Base-by-base conservation (phyloP, 208 protist species). In the Trypanosoma melophagium region DNA sequence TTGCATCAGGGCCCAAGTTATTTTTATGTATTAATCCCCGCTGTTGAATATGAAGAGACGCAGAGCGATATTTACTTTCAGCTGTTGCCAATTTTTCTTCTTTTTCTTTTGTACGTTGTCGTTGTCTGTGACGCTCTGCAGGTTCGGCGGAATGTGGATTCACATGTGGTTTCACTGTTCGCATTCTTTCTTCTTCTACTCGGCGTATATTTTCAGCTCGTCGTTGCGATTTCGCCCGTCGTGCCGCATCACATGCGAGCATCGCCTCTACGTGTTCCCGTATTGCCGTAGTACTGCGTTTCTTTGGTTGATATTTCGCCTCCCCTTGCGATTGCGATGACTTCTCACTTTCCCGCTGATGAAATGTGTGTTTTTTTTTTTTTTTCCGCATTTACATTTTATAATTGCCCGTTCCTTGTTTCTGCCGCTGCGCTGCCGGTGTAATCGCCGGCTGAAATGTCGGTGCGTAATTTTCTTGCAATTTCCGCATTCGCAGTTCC, bases 381-480 rank as follows among this genome's bases (percentile, higher is more conserved):
- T 12, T 51, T 65, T 42, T 76, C 62, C 24, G 51, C 67, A 25
- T 21, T 55, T 35, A 1, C 28, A 1, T 35, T 35, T 35, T 35
- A 35, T 5, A 35, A 56, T 50, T 42, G 55, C 25, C 44, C 9
- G 17, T 69, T 44, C 40, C 35, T 52, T 41, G 8, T 24, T 41
- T 67, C 58, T 38, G 54, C n/a, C 63, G 61, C 57, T 53, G 7
- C 2, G 65, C 58, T 21, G 16, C 41, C 0, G n/a, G 25, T 13
- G 56, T 60, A 19, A 63, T 77, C 21, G 38, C 4, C 7, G 73
- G 73, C n/a, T 63, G 63, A 66, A 78, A 72, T 2, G 58, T 65
- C 21, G 58, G 42, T 24, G 28, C 21, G 47, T 78, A 54, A 22
- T 72, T 64, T 2, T 62, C 24, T n/a, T 35, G 66, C 41, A 72